Evolutionary conservation across 371 early-diverging fungal genomes (phyloP).

Genomic region (Choanephora cucurbitarum): DNA sequence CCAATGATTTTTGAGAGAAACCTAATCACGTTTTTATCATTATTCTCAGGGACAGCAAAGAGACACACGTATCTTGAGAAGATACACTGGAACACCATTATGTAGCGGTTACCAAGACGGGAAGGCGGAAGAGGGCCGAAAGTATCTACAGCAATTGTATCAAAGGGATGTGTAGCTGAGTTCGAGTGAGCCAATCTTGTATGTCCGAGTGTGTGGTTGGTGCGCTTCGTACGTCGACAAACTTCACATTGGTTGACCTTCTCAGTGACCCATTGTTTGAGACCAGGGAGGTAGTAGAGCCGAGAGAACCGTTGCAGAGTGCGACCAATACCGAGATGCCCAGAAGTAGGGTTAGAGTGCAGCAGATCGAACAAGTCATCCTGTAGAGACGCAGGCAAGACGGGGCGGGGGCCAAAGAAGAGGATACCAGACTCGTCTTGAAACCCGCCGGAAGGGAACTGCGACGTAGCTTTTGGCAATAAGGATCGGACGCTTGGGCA

Average conservation of each 20-base stretch:
- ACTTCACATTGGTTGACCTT: too few species aligned
- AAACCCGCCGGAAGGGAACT: neutral
- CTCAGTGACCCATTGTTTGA: too few species aligned
- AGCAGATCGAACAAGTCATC: conserved; percentile 9
- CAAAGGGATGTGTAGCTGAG: too few species aligned
- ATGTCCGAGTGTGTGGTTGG: too few species aligned
- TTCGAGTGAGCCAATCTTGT: too few species aligned
- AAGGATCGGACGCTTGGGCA: conserved; percentile 2
- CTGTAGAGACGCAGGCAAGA: conserved; percentile 4
- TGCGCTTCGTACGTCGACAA: too few species aligned
- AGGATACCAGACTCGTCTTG: conserved; percentile 15
- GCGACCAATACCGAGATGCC: conserved; percentile 2
- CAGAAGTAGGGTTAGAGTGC: conserved; percentile 9
- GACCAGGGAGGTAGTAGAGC: conserved; percentile 1
- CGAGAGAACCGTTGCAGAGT: conserved; percentile 1
- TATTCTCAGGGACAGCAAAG: too few species aligned
- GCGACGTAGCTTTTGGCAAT: neutral
- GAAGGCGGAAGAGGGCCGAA: too few species aligned
- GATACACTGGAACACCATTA: too few species aligned
- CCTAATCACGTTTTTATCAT: neutral
- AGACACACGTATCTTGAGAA: too few species aligned
- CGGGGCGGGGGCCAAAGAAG: conserved; percentile 14
- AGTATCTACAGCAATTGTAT: too few species aligned
- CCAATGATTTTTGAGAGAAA: neutral
- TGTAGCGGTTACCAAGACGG: too few species aligned